Evolutionary conservation across 129 eudicot genomes (phyloP), one percentile per base, ranked within the genome.

Genomic region (Scalesia atractyloides): DNA sequence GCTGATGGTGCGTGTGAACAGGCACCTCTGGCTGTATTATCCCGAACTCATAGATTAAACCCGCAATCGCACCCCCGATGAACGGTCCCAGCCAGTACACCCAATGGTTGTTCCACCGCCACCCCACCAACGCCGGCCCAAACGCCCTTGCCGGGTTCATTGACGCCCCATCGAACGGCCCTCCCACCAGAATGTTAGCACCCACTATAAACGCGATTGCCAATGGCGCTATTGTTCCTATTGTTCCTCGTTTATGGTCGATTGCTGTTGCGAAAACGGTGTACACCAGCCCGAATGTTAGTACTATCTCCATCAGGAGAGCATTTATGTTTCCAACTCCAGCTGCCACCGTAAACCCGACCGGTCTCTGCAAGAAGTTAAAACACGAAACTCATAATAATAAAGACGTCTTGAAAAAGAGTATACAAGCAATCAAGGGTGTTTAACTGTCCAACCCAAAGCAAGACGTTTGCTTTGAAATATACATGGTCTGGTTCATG

Each of bases 81-180:
- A 89, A 87, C 37, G 98, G 96, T 0, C 98, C 96, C 6, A 93
- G 46, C 98, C 98, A 93, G 57, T 93, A 93, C 80, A 93, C 75
- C 96, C 98, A 89, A 43, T 93, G 95, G 70, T 86, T 72, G 47
- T 67, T 33, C 98, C 96, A 89, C 77, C 90, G 85, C 95, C 96
- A 87, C 4, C 98, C 96, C 14, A 89, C 87, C 67, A 92, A 43
- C 4, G 98, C 89, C 0, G 98, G 98, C n/a, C 98, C 98, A 9
- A 92, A 92, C 0, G 95, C 96, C 73, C 98, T 77, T 0, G 98
- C 98, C 0, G 98, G 96, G 69, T 89, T 93, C 98, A 87, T 93
- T 0, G 95, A 57, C 5, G 96, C 98, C 0, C 98, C 98, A 0
- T 80, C 84, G 15, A 89, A 93, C 0, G 96, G 96, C 0, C 98